Conservation (phyloP, 345 rosid genomes). For the Eucalyptus pauciflora region DNA sequence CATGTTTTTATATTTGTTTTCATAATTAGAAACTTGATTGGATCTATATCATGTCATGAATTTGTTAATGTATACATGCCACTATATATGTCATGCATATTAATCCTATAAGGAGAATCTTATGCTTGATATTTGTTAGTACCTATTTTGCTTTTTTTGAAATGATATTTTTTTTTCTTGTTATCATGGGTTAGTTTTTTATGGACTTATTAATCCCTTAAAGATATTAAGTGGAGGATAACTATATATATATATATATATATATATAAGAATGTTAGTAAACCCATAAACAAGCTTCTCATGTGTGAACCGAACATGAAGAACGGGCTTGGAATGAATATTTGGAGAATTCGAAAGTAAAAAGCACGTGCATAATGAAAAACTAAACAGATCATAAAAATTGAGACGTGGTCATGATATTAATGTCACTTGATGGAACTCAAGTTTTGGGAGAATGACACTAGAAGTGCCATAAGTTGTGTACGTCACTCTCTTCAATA, state of each 20-base stretch:
- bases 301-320: not conserved
- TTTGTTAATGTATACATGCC: not conserved
- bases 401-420: not conserved
- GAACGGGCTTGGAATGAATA: not conserved
- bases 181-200: too few species aligned
- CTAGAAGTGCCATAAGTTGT: too few species aligned
- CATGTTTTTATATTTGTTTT: not conserved
- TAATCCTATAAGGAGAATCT: not conserved
- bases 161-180: not conserved
- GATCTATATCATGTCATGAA: not conserved
- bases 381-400: not conserved
- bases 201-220: not conserved
- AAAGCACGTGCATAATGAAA: not conserved
- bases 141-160: not conserved
- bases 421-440: not conserved
- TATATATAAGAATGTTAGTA: not conserved
- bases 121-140: not conserved
- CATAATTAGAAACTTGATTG: not conserved
- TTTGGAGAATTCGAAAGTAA: not conserved
- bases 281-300: not conserved
- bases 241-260: not conserved
- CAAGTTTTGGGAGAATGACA: too few species aligned
- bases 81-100: not conserved
- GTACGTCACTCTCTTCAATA: rapidly evolving
- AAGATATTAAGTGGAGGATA: not conserved